These are phyloP conservation scores for Irpex rosettiformis DNA, from an alignment of 1,284 basidiomycete genomes.

Conservation along the genomic window DNA sequence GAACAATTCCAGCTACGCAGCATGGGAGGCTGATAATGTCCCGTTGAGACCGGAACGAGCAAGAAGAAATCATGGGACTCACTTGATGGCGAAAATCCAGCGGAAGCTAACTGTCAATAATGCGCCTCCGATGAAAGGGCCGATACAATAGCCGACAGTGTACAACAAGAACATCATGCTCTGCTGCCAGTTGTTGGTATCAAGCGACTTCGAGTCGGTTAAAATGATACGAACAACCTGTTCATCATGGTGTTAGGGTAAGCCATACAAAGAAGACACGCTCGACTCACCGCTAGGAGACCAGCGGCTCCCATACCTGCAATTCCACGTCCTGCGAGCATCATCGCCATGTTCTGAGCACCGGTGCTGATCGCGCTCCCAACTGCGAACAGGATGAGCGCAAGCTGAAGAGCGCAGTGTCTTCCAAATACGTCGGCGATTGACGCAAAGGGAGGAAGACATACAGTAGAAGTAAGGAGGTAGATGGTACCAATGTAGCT, in stretches of 20 bases:
- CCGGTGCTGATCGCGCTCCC: conserved; percentile 47
- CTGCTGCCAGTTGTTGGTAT: conserved; percentile 41
- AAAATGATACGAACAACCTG: conserved; percentile 43
- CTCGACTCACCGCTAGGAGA: conserved; percentile 36
- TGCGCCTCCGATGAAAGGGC: conserved; percentile 45
- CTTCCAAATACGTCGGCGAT: conserved; percentile 47
- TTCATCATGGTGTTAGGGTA: neutral
- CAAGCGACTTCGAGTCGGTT: conserved; percentile 40
- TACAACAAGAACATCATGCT: conserved; percentile 41
- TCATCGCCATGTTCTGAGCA: conserved; percentile 36
- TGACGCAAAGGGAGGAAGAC: conserved; percentile 47
- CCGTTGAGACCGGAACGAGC: conserved; percentile 5
- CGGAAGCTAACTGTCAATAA: conserved; percentile 39
- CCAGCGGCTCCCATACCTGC: conserved; percentile 47
- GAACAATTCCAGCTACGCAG: conserved; percentile 30
- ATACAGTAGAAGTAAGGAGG: conserved; percentile 44
- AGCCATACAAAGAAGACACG: neutral
- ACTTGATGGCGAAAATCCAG: conserved; percentile 58
- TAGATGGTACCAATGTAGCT: conserved; percentile 41
- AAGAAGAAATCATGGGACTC: conserved; percentile 14
- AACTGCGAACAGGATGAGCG: conserved; percentile 41
- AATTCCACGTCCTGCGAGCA: conserved; percentile 42
- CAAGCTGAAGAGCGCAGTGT: conserved; percentile 41
- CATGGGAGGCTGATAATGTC: conserved; percentile 29
- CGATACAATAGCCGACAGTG: conserved; percentile 39